phyloP scores from a whole-genome alignment of 169 alveolate species.

The Cryptosporidium andersoni region DNA sequence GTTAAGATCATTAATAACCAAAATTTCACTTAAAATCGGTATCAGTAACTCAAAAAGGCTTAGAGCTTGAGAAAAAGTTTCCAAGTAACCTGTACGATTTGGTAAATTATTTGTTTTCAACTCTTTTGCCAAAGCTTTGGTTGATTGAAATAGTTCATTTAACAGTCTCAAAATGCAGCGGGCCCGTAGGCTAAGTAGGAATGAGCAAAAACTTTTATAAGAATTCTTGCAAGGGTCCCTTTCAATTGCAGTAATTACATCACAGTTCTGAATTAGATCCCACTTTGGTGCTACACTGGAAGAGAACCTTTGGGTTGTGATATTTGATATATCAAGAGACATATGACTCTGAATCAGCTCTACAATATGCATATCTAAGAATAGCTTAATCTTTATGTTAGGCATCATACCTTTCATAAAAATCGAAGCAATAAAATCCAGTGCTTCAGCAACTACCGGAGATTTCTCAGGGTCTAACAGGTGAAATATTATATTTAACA shows the following conservation, averaged over 20 bases:
- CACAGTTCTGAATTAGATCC: constrained; percentile 34
- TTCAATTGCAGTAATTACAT: constrained; percentile 28
- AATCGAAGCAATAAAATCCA: constrained; percentile 49
- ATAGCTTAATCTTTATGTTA: constrained; percentile 19
- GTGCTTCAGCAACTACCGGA: constrained; percentile 44
- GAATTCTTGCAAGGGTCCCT: constrained; percentile 35
- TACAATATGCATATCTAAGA: constrained; percentile 43
- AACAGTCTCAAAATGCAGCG: constrained; percentile 10
- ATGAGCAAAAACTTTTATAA: constrained; percentile 18
- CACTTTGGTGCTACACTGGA: constrained; percentile 8
- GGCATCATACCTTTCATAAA: constrained; percentile 55
- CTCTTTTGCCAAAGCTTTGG: constrained; percentile 7
- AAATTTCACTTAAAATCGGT: constrained; percentile 16
- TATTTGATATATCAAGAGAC: constrained; percentile 11
- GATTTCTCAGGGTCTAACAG: constrained; percentile 38
- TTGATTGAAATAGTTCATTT: constrained; percentile 21
- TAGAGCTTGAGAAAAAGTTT: constrained; percentile 14
- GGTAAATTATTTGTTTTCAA: constrained; percentile 1
- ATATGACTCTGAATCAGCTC: constrained; percentile 16
- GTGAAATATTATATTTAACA: constrained; percentile 4
- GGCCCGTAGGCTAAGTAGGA: constrained; percentile 25
- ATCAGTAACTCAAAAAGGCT: constrained; percentile 25
- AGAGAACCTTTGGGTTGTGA: constrained; percentile 12
- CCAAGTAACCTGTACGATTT: neutral
- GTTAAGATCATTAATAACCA: constrained; percentile 7